phyloP scores from a whole-genome alignment of 2,329 filamentous ascomycete species.

The Neofusicoccum sp. region DNA sequence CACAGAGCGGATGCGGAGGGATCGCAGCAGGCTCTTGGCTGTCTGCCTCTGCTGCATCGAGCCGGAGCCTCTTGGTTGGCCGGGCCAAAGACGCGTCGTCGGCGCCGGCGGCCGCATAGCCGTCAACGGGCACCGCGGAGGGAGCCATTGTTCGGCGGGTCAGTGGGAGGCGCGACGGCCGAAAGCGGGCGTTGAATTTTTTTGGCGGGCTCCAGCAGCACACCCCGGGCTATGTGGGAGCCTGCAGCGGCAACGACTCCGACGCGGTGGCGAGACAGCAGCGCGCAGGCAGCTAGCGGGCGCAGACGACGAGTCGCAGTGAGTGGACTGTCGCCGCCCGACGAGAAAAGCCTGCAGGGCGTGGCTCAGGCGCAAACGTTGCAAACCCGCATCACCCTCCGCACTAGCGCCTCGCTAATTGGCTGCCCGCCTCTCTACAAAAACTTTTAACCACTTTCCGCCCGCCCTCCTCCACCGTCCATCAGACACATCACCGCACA shows the following conservation, averaged over 20 bases:
- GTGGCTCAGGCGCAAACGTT: constrained; percentile 9
- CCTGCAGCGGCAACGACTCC: constrained; percentile 6
- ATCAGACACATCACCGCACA: constrained; percentile 26
- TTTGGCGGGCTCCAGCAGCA: not conserved
- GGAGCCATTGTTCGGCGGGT: constrained; percentile 15
- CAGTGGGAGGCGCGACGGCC: not conserved
- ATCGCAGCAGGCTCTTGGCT: constrained; percentile 56
- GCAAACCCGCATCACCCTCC: constrained; percentile 7
- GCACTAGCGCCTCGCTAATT: constrained; percentile 21
- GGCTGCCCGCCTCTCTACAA: constrained; percentile 16
- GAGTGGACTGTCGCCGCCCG: not conserved
- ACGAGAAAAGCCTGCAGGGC: not conserved
- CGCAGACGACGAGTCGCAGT: not conserved
- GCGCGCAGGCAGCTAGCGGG: not conserved
- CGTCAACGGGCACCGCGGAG: constrained; percentile 18
- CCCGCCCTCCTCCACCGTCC: constrained; percentile 27
- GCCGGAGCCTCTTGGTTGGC: constrained; percentile 18
- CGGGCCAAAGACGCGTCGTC: constrained; percentile 9
- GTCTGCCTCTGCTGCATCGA: constrained; percentile 10
- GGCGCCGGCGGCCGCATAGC: not conserved
- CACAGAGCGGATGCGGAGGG: constrained; percentile 74
- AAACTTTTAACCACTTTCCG: constrained; percentile 24
- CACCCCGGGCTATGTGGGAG: not conserved
- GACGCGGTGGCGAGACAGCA: not conserved
- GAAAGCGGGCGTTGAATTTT: not conserved